Evolutionary conservation across 768 basidiomycete genomes (phyloP).

Genomic region (Boletus reticulatus): DNA sequence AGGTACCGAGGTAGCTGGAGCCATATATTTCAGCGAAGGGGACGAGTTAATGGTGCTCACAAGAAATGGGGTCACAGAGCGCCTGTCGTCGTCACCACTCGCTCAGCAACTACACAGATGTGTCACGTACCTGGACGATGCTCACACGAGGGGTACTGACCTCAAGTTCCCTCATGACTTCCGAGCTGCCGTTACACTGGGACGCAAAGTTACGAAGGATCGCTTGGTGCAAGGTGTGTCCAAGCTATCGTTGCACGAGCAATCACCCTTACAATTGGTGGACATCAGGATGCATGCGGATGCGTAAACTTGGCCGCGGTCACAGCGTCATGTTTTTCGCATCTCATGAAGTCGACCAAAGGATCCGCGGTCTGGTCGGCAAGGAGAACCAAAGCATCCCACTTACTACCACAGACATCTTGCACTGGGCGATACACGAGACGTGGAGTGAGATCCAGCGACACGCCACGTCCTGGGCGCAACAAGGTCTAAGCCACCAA

Average conservation of each 20-base stretch:
- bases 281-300: neutral
- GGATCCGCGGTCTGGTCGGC: neutral
- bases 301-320: neutral
- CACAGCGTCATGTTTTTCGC: neutral
- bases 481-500: neutral
- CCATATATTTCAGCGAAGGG: neutral
- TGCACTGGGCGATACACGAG: neutral
- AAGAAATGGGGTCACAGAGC: neutral
- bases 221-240: neutral
- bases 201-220: neutral
- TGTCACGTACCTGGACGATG: neutral
- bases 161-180: neutral
- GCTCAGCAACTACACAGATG: neutral
- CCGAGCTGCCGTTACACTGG: neutral
- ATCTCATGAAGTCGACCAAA: neutral
- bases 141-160: neutral
- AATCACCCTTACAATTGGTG: neutral
- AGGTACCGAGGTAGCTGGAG: neutral
- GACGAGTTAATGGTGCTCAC: neutral
- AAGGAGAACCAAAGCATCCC: neutral
- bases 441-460: neutral
- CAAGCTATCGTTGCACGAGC: neutral
- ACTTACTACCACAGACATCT: neutral
- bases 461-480: no score
- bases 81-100: neutral